Conservation (phyloP, 1,284 basidiomycete species). For the Porogramme epimiltina region DNA sequence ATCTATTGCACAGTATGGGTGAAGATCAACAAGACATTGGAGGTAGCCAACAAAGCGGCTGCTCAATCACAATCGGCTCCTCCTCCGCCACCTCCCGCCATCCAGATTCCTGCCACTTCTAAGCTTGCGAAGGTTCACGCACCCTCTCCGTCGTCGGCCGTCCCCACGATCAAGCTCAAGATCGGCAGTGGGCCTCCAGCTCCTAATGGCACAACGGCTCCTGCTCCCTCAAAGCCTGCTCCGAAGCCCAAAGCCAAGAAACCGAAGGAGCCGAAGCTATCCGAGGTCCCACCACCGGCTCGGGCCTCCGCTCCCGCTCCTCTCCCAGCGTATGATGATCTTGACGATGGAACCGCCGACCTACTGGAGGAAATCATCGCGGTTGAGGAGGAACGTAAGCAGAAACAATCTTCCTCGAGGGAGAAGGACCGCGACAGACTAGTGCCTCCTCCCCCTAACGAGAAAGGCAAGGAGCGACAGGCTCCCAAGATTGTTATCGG, state of each 20-base stretch:
- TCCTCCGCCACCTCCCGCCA: constrained; percentile 3
- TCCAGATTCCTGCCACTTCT: constrained; percentile 23
- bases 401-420: constrained; percentile 31
- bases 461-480: constrained; percentile 34
- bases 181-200: constrained; percentile 37
- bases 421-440: constrained; percentile 20
- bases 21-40: constrained; percentile 78
- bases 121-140: constrained; percentile 30
- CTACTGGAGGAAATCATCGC: constrained; percentile 80
- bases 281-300: constrained; percentile 55
- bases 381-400: constrained; percentile 68
- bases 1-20: constrained; percentile 58
- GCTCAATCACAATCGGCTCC: constrained; percentile 32
- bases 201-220: constrained; percentile 18
- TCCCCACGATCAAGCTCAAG: constrained; percentile 63
- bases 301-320: constrained; percentile 36
- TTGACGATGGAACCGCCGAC: constrained; percentile 77
- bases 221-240: constrained; percentile 25
- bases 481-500: constrained; percentile 33
- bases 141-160: constrained; percentile 32
- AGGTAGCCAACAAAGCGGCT: constrained; percentile 38
- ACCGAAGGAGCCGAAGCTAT: constrained; percentile 40
- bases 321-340: constrained; percentile 23
- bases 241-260: constrained; percentile 48
- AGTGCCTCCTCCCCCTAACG: constrained; percentile 18